phyloP scores from a whole-genome alignment of 2,329 filamentous ascomycete genomes.

The Escovopsis weberi region DNA sequence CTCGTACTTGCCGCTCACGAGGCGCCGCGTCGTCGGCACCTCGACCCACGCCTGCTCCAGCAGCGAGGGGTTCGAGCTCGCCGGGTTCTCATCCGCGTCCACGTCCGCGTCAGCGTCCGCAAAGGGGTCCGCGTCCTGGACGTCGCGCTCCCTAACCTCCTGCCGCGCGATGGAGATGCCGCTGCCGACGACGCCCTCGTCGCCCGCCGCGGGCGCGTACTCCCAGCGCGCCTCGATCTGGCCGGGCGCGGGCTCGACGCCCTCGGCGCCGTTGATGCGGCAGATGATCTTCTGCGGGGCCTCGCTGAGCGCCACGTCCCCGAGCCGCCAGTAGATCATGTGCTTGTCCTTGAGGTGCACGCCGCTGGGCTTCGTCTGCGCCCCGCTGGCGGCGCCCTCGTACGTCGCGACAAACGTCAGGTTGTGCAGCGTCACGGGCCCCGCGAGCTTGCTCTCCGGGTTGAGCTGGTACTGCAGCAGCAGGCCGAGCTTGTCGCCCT shows the following conservation, averaged over 20 bases:
- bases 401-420: conserved; percentile 60
- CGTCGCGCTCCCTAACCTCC: conserved; percentile 38
- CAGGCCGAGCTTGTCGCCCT: conserved; percentile 73
- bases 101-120: conserved; percentile 31
- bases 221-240: conserved; percentile 79
- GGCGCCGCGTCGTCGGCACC: conserved; percentile 49
- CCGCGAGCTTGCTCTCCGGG: conserved; percentile 39
- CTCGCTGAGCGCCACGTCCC: conserved; percentile 53
- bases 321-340: conserved; percentile 66
- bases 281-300: conserved; percentile 68
- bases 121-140: conserved; percentile 49
- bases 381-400: conserved; percentile 51
- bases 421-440: conserved; percentile 44
- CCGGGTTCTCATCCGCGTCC: conserved; percentile 31
- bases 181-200: conserved; percentile 30
- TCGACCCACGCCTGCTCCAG: conserved; percentile 43
- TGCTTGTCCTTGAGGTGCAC: conserved; percentile 65
- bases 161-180: conserved; percentile 51
- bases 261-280: conserved; percentile 60
- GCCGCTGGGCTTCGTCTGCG: conserved; percentile 66
- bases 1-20: conserved; percentile 66
- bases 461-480: conserved; percentile 78
- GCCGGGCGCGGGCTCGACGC: conserved; percentile 54
- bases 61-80: conserved; percentile 8
- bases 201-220: conserved; percentile 23